Percentiles rank a stretch among this genome's conserved stretches.
Conservation (phyloP, 2,329 filamentous ascomycete genomes). For the Aspergillus sp. region DNA sequence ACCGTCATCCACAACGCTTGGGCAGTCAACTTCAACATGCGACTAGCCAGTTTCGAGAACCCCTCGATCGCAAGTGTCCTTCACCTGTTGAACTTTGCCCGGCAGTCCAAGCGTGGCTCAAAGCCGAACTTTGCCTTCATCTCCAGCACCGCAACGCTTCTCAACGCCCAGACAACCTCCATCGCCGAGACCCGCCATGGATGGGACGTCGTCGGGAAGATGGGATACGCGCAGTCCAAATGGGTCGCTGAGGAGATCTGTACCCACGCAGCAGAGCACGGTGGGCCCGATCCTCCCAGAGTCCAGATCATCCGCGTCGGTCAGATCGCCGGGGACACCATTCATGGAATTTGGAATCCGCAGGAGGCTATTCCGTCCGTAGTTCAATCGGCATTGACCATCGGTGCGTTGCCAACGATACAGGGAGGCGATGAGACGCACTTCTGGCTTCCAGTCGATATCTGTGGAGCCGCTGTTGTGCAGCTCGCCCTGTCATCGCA, state of each 20-base stretch:
- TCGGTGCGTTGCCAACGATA: conserved; percentile 7
- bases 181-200: conserved; percentile 10
- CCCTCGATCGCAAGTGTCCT: conserved; percentile 53
- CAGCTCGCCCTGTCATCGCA: neutral
- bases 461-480: conserved; percentile 9
- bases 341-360: conserved; percentile 15
- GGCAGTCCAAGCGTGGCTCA: conserved; percentile 25
- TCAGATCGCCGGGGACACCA: conserved; percentile 32
- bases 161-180: neutral
- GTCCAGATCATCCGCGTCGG: conserved; percentile 31
- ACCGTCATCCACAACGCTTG: conserved; percentile 63
- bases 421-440: conserved; percentile 10
- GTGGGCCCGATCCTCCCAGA: neutral
- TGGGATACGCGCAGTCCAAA: conserved; percentile 36
- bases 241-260: conserved; percentile 33
- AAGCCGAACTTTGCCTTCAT: conserved; percentile 22
- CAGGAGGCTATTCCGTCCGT: conserved; percentile 13
- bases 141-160: too few relatives aligned
- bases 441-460: conserved; percentile 13
- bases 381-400: neutral
- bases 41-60: conserved; percentile 55
- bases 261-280: conserved; percentile 15
- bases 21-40: conserved; percentile 64
- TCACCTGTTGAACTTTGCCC: conserved; percentile 46
- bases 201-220: conserved; percentile 10